Conservation (phyloP, 2,329 filamentous ascomycete species). For the Ustulina deusta region DNA sequence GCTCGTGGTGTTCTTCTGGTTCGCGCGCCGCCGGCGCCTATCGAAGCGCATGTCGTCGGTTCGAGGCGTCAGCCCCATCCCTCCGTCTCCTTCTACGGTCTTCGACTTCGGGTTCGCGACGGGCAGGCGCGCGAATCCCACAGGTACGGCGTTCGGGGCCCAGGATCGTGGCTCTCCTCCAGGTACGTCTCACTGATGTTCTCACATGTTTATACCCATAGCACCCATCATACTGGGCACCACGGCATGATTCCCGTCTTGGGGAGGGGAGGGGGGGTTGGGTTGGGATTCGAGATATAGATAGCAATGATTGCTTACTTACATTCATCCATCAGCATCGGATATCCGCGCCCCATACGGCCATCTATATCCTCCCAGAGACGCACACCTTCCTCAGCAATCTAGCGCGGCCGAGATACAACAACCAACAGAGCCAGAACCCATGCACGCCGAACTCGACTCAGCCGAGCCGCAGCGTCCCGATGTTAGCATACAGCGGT, state of each 20-base stretch:
- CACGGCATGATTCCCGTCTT: background rate
- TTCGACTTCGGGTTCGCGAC: constrained; percentile 33
- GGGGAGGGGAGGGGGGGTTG: background rate
- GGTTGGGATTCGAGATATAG: background rate
- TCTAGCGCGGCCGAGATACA: background rate
- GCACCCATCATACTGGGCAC: background rate
- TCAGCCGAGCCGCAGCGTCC: constrained; percentile 31
- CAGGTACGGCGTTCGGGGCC: constrained; percentile 35
- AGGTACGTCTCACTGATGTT: constrained; percentile 51
- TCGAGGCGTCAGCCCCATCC: constrained; percentile 21
- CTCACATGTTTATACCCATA: background rate
- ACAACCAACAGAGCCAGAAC: constrained; percentile 27
- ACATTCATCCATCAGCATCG: background rate
- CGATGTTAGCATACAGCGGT: background rate
- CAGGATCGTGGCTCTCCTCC: constrained; percentile 42
- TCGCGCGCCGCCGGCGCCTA: constrained; percentile 44
- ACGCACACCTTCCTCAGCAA: background rate
- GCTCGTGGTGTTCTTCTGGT: constrained; percentile 39
- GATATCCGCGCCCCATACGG: background rate
- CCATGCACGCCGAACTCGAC: constrained; percentile 41
- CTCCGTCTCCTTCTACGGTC: background rate
- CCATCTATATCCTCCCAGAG: background rate
- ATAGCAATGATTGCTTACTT: background rate
- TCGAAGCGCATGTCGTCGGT: constrained; percentile 42
- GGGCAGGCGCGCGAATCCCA: constrained; percentile 20